phyloP scores from a whole-genome alignment of 257 asterid species.

The Solanum gracilifrons region DNA sequence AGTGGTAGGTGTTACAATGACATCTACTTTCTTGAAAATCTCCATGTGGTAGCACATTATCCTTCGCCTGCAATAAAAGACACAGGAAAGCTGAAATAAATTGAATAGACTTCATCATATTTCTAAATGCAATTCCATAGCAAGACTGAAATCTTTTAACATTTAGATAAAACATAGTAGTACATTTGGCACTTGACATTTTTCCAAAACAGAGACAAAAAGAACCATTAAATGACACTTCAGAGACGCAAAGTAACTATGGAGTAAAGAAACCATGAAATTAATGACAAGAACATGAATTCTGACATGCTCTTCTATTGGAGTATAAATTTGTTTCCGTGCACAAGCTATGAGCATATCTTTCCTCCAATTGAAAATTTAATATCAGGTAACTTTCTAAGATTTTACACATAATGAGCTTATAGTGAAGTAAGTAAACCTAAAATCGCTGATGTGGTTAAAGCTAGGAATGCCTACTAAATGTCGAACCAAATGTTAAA shows the following conservation, averaged over 20 bases:
- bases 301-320: background rate
- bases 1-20: constrained; percentile 86
- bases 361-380: background rate
- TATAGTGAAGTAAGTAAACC: background rate
- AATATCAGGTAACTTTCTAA: background rate
- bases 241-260: background rate
- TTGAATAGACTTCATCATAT: background rate
- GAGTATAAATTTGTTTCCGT: background rate
- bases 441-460: background rate
- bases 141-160: background rate
- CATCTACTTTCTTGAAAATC: constrained; percentile 67
- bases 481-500: background rate
- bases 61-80: constrained; percentile 53
- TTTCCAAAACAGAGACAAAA: background rate
- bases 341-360: background rate
- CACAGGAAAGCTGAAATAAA: background rate
- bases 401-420: background rate
- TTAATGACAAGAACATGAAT: background rate
- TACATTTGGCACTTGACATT: background rate
- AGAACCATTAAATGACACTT: background rate
- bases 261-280: background rate
- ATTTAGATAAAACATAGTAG: background rate
- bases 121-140: background rate
- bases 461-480: background rate
- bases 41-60: constrained; percentile 74